Base-by-base conservation (phyloP, 306 rosid genomes). In the Oemleria cerasiformis region DNA sequence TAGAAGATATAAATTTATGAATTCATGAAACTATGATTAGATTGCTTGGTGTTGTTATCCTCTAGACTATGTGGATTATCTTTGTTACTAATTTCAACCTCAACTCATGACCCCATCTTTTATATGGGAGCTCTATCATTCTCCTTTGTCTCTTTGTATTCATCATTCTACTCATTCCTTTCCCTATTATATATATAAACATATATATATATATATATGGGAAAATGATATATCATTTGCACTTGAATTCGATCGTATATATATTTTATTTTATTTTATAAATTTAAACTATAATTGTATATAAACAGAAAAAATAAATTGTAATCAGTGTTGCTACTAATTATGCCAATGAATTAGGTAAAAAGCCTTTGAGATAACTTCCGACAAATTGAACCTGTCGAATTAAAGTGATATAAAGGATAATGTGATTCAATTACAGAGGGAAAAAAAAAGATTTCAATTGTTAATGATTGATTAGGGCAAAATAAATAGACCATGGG, bases 321-420 rank as follows among this genome's bases (percentile, higher is more conserved):
- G 61, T 80, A 74, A 81, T 84, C 58, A 61, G 8, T 82, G 78
- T 30, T 30, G 58, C 79, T 49, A 78, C 63, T 59, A 30, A 45
- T 57, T 44, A 10, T 67, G 79, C 78, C 41, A 7, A 76, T 60
- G 49, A 79, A 53, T 38, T 16, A 66, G 58, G 81, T 76, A 54
- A 73, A 73, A 65, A 58, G 48, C 40, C 77, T 8, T 53, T 65
- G 72, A 75, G 49, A 77, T 80, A 68, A 75, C 86, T 47, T 80
- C 89, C 79, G 84, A 81, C 84, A 84, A 84, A 74, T 61, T 80
- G 83, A 81, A 70, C 74, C 75, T 71, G 81, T 56, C 69, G 49
- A 63, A 72, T 51, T 75, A 79, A 78, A 70, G 74, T 75, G 73
- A 66, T 68, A 54, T 71, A 57, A 23, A 17, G 23, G 42, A 70